Base-by-base conservation (phyloP, 257 asterid genomes). In the Petunia axillaris region DNA sequence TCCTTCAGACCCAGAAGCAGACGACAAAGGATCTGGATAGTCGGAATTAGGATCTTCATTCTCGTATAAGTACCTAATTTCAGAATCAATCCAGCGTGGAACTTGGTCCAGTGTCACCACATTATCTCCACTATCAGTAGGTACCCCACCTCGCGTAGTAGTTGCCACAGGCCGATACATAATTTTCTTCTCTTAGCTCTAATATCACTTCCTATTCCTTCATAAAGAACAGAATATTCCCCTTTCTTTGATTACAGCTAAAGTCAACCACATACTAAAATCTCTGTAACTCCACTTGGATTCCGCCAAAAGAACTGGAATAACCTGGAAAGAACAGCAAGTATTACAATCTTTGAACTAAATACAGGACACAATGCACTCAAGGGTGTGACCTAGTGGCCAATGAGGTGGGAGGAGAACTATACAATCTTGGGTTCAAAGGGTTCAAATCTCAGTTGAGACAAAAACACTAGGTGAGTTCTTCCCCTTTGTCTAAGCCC, bases 81-180 rank as follows among this genome's bases (percentile, higher is more conserved):
- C 98, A 7, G 90, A 83, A 83, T 94, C 97, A 82, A 89, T 91
- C 98, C 97, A 93, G 38, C 92, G 84, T 0, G 97, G 97, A 84
- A 94, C 83, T 89, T 94, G 97, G 82, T 91, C 97, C 9, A 94
- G 75, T 14, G 92, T 90, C 86, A 94, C 98, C 73, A 89, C 95
- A 53, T 93, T 76, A 85, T 90, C 95, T 78, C 86, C 94, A 85
- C 88, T 90, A 81, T 88, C 97, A 16, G 94, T 90, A 1, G 95
- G 91, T 85, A 86, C 64, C 65, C 97, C 97, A 37, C 97, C 98
- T 63, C 90, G 90, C 78, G 87, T 87, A 81, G 93, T 58, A 75
- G 91, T 88, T 16, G 89, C 90, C 13, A 86, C 92, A 68, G 94
- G 75, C 80, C 83, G 85, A 80, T 85, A 83, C 94, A 93, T 92